phyloP scores from a whole-genome alignment of 169 alveolate species.

The Plasmodium coatneyi region DNA sequence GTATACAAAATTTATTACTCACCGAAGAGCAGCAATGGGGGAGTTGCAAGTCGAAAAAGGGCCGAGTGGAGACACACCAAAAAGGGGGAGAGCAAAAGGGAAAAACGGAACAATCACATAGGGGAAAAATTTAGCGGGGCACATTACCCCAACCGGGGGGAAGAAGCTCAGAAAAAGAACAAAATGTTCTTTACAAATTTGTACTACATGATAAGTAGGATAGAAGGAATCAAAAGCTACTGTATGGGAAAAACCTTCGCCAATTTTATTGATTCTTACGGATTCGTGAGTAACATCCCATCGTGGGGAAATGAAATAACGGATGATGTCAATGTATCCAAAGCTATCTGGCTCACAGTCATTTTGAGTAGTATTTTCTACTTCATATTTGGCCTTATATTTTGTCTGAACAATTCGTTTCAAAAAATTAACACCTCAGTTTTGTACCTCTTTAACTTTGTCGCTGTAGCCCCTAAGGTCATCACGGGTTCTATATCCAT shows the following conservation, averaged over 20 bases:
- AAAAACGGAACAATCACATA: neutral
- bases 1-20: slow-evolving; percentile 10
- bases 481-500: slow-evolving; percentile 81
- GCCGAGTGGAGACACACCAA: neutral
- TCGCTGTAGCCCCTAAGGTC: slow-evolving; percentile 82
- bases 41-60: neutral
- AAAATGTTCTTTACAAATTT: slow-evolving; percentile 16
- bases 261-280: slow-evolving; percentile 82
- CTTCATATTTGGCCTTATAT: slow-evolving; percentile 77
- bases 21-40: neutral
- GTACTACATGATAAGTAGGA: slow-evolving; percentile 29
- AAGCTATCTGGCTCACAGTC: slow-evolving; percentile 78
- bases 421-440: slow-evolving; percentile 65
- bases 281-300: slow-evolving; percentile 82
- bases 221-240: slow-evolving; percentile 69
- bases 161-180: neutral
- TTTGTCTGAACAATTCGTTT: slow-evolving; percentile 78
- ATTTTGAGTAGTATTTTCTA: slow-evolving; percentile 77
- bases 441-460: slow-evolving; percentile 77
- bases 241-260: slow-evolving; percentile 70
- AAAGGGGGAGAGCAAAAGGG: neutral
- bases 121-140: neutral
- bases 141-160: neutral
- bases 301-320: slow-evolving; percentile 88
- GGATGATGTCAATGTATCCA: slow-evolving; percentile 80